These are phyloP conservation scores for Novymonas esmeraldas DNA, from an alignment of 208 protist genomes.

Conservation along the genomic window DNA sequence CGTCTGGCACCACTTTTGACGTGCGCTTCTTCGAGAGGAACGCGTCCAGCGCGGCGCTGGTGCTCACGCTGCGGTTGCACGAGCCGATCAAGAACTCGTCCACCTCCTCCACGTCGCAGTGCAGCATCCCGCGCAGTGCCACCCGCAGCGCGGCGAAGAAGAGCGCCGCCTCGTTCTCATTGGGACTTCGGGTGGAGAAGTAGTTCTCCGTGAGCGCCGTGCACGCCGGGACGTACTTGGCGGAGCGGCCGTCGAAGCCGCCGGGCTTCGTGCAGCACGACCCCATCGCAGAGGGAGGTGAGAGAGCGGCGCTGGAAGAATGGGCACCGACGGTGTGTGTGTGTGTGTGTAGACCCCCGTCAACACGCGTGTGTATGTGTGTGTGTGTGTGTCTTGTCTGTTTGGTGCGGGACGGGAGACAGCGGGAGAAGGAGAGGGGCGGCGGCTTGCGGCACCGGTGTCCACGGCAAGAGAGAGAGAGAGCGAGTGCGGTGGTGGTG, in stretches of 20 bases:
- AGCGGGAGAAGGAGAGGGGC: too few relatives aligned
- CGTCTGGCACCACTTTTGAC: slow-evolving; percentile 30
- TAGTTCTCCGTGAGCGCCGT: slow-evolving; percentile 50
- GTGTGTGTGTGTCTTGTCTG: too few relatives aligned
- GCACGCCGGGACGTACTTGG: slow-evolving; percentile 40
- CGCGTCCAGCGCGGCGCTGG: slow-evolving; percentile 31
- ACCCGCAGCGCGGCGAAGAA: slow-evolving; percentile 65
- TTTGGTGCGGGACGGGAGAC: too few relatives aligned
- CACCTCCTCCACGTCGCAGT: slow-evolving; percentile 45
- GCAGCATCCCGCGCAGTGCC: slow-evolving; percentile 43
- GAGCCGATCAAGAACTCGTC: slow-evolving; percentile 47
- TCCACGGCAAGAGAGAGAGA: too few relatives aligned
- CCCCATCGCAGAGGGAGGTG: slow-evolving; percentile 56
- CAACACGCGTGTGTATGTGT: too few relatives aligned
- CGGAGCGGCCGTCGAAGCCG: slow-evolving; percentile 23
- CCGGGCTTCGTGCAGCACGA: slow-evolving; percentile 16
- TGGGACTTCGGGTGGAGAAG: slow-evolving; percentile 28
- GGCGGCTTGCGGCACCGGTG: too few relatives aligned
- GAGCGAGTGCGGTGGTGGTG: too few relatives aligned
- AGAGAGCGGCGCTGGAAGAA: too few relatives aligned
- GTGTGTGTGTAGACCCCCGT: too few relatives aligned
- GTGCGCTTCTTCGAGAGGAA: slow-evolving; percentile 35
- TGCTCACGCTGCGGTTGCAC: slow-evolving; percentile 39
- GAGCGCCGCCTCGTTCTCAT: slow-evolving; percentile 32
- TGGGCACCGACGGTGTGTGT: too few relatives aligned